Evolutionary conservation across 306 rosid genomes (phyloP), one percentile per base, ranked within the genome.

Genomic region (Corylus americana): DNA sequence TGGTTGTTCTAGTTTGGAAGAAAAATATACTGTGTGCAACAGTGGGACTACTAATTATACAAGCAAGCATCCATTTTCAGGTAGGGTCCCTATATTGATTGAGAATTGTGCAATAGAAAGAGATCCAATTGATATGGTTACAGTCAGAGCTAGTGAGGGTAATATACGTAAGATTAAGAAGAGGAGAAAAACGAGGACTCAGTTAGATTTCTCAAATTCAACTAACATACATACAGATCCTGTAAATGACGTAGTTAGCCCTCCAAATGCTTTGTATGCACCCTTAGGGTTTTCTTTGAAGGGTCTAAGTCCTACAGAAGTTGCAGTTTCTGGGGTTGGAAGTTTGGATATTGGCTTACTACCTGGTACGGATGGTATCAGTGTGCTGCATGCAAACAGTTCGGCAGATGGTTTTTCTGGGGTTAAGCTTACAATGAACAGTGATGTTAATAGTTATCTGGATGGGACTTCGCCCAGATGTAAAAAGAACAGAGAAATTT

Each of bases 401-500:
- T 66, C 67, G 47, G 42, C 55, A 45, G 81, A 75, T 53, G 85
- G 77, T 71, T 59, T 63, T 79, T 83, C 78, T 48, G 83, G 89
- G 78, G 71, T 76, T 70, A 84, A 80, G 71, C 45, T 82, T 69
- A 78, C 55, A 73, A 71, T 58, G 77, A 80, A 75, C 64, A 67
- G 49, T 82, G 82, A 63, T 81, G 83, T 55, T 53, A 70, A 76
- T 17, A 73, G 37, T 69, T 79, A 69, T 82, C 77, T 64, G 25
- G 74, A 72, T 57, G 86, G 77, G 64, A 66, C 63, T 77, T 82
- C 87, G 17, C 78, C 78, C 2, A 67, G 76, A 80, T 62, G 75
- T 78, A 84, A 73, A 79, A 83, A 87, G 77, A 87, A 75, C 57
- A 82, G 67, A 77, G 92, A 89, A 78, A 77, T 76, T 29, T 77